Conservation (phyloP, 2,329 filamentous ascomycete genomes). For the Penicillium hordei region DNA sequence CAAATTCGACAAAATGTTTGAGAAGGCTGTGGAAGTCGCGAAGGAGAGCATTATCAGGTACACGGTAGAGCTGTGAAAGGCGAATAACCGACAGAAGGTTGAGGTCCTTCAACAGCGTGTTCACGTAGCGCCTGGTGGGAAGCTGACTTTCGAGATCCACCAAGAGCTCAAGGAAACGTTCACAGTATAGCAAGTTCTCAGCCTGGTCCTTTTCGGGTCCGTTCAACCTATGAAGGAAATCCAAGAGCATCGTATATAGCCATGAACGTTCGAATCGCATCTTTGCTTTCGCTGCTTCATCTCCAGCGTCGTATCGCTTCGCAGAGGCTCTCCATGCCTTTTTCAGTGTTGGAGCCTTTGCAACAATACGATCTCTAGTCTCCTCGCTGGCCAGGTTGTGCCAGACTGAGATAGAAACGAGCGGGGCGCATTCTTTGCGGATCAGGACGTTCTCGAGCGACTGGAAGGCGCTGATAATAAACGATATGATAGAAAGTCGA, state of each 20-base stretch:
- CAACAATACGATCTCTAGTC: slow-evolving; percentile 69
- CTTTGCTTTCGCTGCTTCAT: slow-evolving; percentile 73
- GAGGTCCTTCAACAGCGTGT: slow-evolving; percentile 80
- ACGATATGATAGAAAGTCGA: slow-evolving; percentile 79
- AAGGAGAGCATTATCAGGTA: slow-evolving; percentile 72
- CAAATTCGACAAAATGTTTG: slow-evolving; percentile 81
- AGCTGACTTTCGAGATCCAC: slow-evolving; percentile 90
- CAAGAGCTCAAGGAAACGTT: slow-evolving; percentile 88
- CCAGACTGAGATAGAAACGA: slow-evolving; percentile 95
- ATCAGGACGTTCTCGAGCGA: slow-evolving; percentile 86
- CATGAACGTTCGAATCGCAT: slow-evolving; percentile 90
- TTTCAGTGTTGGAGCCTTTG: slow-evolving; percentile 69
- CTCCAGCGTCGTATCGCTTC: slow-evolving; percentile 84
- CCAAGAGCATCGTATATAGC: slow-evolving; percentile 81
- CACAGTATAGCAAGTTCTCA: slow-evolving; percentile 78
- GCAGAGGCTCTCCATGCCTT: slow-evolving; percentile 88
- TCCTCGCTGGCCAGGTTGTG: slow-evolving; percentile 82
- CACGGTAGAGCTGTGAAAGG: slow-evolving; percentile 74
- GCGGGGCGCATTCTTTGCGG: slow-evolving; percentile 90
- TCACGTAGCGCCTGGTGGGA: slow-evolving; percentile 90
- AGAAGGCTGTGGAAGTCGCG: slow-evolving; percentile 79
- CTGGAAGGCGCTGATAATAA: slow-evolving; percentile 89
- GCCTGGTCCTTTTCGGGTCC: slow-evolving; percentile 40
- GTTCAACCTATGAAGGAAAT: slow-evolving; percentile 77
- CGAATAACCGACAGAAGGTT: slow-evolving; percentile 76